Conservation (phyloP, 495 filamentous ascomycete genomes). For the Aspergillus carlsbadensis region DNA sequence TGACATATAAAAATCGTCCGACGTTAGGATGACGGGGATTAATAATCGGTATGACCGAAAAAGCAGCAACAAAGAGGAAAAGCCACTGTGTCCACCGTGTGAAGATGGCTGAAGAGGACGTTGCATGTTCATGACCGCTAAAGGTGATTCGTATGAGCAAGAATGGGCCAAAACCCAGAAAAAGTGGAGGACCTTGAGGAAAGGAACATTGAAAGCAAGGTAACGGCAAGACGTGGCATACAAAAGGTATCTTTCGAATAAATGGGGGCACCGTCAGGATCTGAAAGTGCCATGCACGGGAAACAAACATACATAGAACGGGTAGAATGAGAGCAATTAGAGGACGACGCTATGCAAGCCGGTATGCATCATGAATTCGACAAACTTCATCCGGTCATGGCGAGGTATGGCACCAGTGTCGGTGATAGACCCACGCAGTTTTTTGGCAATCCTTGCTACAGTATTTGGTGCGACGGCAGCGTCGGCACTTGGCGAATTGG, state of each 20-base stretch:
- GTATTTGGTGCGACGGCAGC: constrained; percentile 96
- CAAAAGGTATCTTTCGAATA: constrained; percentile 47
- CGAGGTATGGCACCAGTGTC: constrained; percentile 91
- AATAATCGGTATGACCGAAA: constrained; percentile 10
- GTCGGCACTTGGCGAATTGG: constrained; percentile 96
- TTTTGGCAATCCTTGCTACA: constrained; percentile 99
- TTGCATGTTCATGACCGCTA: constrained; percentile 34
- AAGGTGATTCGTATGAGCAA: constrained; percentile 29
- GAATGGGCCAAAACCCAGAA: constrained; percentile 20
- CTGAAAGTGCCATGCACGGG: constrained; percentile 45
- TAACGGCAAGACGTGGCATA: constrained; percentile 29
- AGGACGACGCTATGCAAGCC: constrained; percentile 48
- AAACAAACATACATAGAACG: constrained; percentile 19
- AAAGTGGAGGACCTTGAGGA: constrained; percentile 13
- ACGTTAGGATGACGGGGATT: constrained; percentile 22
- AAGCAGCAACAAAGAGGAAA: constrained; percentile 19
- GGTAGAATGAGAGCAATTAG: constrained; percentile 20
- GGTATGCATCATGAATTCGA: constrained; percentile 45
- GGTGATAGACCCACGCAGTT: constrained; percentile 95
- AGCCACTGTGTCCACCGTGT: constrained; percentile 17
- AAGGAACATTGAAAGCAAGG: constrained; percentile 17
- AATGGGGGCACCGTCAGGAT: constrained; percentile 44
- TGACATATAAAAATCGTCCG: constrained; percentile 37
- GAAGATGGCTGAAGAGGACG: constrained; percentile 8
- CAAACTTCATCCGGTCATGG: constrained; percentile 42